Evolutionary conservation across 2,329 filamentous ascomycete genomes (phyloP).

Genomic region (Pleomassaria siparia): DNA sequence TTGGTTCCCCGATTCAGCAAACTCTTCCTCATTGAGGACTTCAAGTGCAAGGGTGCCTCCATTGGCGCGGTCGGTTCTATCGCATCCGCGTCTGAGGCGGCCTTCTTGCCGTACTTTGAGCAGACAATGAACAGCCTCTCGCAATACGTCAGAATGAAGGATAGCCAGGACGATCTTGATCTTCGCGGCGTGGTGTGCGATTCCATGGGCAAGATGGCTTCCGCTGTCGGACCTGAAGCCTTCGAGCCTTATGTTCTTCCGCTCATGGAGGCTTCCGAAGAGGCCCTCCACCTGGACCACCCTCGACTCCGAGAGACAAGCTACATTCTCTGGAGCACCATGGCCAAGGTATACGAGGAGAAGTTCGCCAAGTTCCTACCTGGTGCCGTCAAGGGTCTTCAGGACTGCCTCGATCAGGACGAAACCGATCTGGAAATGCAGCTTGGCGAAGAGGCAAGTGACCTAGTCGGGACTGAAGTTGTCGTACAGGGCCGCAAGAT

Average conservation of each 20-base stretch:
- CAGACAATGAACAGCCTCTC: conserved; percentile 88
- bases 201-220: conserved; percentile 88
- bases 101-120: conserved; percentile 89
- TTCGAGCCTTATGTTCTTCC: conserved; percentile 92
- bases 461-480: conserved; percentile 74
- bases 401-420: conserved; percentile 84
- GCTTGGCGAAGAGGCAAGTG: conserved; percentile 71
- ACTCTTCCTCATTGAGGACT: conserved; percentile 81
- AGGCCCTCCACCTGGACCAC: conserved; percentile 85
- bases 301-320: conserved; percentile 91
- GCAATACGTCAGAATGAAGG: conserved; percentile 81
- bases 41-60: conserved; percentile 85
- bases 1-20: conserved; percentile 82
- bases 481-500: conserved; percentile 81
- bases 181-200: conserved; percentile 89
- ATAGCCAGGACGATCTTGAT: conserved; percentile 84
- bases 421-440: conserved; percentile 79
- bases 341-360: conserved; percentile 90
- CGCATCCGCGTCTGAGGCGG: conserved; percentile 77
- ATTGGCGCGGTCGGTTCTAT: conserved; percentile 89
- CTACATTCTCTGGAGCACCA: conserved; percentile 93
- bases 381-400: conserved; percentile 76
- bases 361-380: conserved; percentile 77
- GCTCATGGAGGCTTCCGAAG: conserved; percentile 89
- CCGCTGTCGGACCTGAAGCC: conserved; percentile 78